Conservation (phyloP, 768 basidiomycete species). For the Collybia mongolica region DNA sequence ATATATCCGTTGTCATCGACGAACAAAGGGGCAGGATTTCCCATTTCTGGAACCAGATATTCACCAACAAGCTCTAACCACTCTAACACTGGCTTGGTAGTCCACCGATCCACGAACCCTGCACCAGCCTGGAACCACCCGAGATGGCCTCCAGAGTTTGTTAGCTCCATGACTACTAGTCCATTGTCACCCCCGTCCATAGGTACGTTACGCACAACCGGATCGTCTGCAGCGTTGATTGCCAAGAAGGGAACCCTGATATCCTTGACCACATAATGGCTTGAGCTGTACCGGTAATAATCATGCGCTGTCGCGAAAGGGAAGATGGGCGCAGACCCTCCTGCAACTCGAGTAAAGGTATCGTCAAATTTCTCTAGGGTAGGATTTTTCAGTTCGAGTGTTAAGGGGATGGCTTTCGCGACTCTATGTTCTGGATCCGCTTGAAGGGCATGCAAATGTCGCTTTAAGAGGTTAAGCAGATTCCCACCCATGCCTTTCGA, state of each 20-base stretch:
- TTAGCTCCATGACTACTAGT: conserved; percentile 59
- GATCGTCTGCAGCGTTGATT: conserved; percentile 77
- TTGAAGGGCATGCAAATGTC: conserved; percentile 47
- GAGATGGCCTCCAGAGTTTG: conserved; percentile 70
- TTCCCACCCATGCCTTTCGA: conserved; percentile 80
- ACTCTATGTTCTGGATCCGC: conserved; percentile 51
- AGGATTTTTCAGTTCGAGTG: conserved; percentile 48
- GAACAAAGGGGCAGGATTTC: conserved; percentile 30
- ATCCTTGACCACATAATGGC: conserved; percentile 54
- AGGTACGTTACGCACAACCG: conserved; percentile 65
- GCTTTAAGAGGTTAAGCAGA: conserved; percentile 54
- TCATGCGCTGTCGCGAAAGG: conserved; percentile 45
- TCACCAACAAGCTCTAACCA: conserved; percentile 64
- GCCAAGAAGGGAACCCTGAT: conserved; percentile 75
- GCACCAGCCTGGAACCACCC: conserved; percentile 74
- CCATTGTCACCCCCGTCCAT: conserved; percentile 51
- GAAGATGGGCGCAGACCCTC: conserved; percentile 60
- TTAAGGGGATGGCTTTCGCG: conserved; percentile 43
- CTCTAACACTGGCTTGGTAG: conserved; percentile 69
- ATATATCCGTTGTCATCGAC: conserved; percentile 58
- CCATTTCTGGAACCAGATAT: conserved; percentile 39
- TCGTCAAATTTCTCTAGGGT: conserved; percentile 61
- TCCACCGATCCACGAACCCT: conserved; percentile 53
- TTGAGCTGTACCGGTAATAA: conserved; percentile 55
- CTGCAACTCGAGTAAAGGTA: conserved; percentile 63